phyloP scores from a whole-genome alignment of 352 stramenopile species.

The Phytopythium cucurbitacearum region DNA sequence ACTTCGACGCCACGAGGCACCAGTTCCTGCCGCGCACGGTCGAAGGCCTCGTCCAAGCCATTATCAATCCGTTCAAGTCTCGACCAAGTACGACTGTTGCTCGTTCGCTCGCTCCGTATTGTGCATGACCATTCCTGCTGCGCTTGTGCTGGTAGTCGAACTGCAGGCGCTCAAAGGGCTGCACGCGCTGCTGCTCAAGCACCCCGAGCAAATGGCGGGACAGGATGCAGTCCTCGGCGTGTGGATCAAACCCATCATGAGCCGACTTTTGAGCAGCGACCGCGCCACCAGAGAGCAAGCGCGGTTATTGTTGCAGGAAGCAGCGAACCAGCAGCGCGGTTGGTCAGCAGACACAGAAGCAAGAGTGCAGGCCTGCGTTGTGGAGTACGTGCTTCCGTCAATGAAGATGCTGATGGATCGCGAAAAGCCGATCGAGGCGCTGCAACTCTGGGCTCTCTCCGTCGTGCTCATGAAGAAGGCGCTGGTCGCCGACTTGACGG shows the following conservation, averaged over 20 bases:
- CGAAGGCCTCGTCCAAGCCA: constrained; percentile 60
- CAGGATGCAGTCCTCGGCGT: constrained; percentile 26
- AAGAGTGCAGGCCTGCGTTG: constrained; percentile 30
- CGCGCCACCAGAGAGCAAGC: constrained; percentile 38
- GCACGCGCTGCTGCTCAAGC: constrained; percentile 49
- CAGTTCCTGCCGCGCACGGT: constrained; percentile 44
- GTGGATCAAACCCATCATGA: constrained; percentile 48
- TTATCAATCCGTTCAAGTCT: constrained; percentile 71
- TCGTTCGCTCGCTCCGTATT: not conserved
- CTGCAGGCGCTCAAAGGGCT: constrained; percentile 61
- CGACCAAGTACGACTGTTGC: constrained; percentile 39
- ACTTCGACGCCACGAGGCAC: constrained; percentile 40
- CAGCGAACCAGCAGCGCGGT: constrained; percentile 17
- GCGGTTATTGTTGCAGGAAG: constrained; percentile 44
- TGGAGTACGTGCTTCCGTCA: constrained; percentile 47
- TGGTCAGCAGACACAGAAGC: constrained; percentile 28
- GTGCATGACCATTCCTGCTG: not conserved
- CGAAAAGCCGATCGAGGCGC: constrained; percentile 32
- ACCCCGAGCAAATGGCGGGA: constrained; percentile 27
- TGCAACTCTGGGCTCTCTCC: constrained; percentile 54
- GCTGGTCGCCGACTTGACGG: constrained; percentile 32
- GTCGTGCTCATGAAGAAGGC: constrained; percentile 36
- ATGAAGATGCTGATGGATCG: constrained; percentile 53
- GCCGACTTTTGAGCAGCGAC: constrained; percentile 50
- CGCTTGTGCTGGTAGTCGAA: constrained; percentile 24